Evolutionary conservation across 2,329 filamentous ascomycete species (phyloP).

Genomic region (Neoarthrinium moseri): DNA sequence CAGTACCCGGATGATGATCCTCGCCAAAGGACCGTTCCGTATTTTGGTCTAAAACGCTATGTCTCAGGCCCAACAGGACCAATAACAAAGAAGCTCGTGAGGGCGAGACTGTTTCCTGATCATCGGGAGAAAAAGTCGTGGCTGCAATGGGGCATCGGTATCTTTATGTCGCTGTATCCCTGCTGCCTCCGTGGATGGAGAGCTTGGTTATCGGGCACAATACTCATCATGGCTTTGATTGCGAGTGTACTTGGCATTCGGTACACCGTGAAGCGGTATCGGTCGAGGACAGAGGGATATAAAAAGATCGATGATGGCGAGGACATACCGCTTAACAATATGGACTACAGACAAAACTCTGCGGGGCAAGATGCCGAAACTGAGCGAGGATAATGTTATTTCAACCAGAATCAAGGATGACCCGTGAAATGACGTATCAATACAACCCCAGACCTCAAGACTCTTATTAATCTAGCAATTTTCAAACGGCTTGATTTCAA

Average conservation of each 20-base stretch:
- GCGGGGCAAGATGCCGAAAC: too few species aligned
- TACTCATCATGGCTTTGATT: background rate
- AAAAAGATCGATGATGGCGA: background rate
- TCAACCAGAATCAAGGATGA: too few species aligned
- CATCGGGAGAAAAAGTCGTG: background rate
- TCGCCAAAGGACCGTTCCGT: background rate
- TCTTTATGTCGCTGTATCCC: background rate
- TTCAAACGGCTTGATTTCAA: too few species aligned
- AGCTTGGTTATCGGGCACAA: background rate
- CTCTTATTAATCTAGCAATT: too few species aligned
- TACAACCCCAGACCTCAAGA: too few species aligned
- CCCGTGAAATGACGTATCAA: too few species aligned
- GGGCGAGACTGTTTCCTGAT: background rate
- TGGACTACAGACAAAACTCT: background rate
- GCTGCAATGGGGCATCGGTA: constrained; percentile 1
- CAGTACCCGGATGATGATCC: constrained; percentile 3
- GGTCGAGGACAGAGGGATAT: background rate
- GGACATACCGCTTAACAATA: background rate
- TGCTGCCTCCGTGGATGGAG: constrained; percentile 1
- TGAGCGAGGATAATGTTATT: too few species aligned
- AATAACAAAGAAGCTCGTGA: constrained; percentile 1
- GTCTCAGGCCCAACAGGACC: constrained; percentile 2
- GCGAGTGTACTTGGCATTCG: background rate
- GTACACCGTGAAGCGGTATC: background rate
- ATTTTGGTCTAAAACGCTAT: background rate